Evolutionary conservation across 2,329 filamentous ascomycete genomes (phyloP).

Genomic region (Aspergillus jensenii): DNA sequence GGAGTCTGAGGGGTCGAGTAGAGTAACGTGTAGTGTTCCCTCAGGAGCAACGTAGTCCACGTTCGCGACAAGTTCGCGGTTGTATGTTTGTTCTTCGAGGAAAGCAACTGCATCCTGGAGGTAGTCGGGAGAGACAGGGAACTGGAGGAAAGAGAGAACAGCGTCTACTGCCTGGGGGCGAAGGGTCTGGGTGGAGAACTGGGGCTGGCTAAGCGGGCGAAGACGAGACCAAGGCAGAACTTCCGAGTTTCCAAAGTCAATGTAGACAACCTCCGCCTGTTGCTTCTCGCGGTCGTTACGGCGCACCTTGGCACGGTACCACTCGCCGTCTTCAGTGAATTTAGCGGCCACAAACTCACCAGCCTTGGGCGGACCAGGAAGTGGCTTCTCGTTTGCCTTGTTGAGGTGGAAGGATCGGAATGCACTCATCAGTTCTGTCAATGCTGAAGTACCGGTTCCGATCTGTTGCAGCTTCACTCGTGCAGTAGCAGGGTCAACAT

Average conservation of each 20-base stretch:
- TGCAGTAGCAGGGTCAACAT: constrained; percentile 74
- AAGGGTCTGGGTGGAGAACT: constrained; percentile 79
- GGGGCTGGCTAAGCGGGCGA: constrained; percentile 72
- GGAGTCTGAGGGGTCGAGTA: constrained; percentile 72
- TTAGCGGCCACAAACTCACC: constrained; percentile 89
- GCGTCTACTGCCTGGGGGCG: constrained; percentile 86
- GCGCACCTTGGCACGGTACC: constrained; percentile 90
- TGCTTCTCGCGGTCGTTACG: constrained; percentile 90
- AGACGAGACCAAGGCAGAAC: constrained; percentile 80
- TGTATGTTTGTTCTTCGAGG: constrained; percentile 72
- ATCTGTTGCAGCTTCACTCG: constrained; percentile 90
- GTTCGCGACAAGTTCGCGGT: constrained; percentile 79
- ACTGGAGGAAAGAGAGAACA: constrained; percentile 81
- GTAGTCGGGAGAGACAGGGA: constrained; percentile 80
- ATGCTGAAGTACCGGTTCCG: constrained; percentile 77
- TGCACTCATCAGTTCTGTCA: constrained; percentile 84
- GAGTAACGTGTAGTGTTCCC: constrained; percentile 78
- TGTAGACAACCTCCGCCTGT: constrained; percentile 85
- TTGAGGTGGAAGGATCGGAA: constrained; percentile 91
- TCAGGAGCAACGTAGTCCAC: constrained; percentile 85
- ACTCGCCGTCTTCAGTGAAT: constrained; percentile 85
- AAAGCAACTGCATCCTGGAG: constrained; percentile 75
- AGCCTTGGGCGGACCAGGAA: constrained; percentile 77
- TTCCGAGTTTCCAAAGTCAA: constrained; percentile 96
- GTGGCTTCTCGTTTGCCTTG: constrained; percentile 71